These are phyloP conservation scores for Hordeum marinum DNA, from an alignment of 176 grass and related monocot genomes.

Conservation along the genomic window DNA sequence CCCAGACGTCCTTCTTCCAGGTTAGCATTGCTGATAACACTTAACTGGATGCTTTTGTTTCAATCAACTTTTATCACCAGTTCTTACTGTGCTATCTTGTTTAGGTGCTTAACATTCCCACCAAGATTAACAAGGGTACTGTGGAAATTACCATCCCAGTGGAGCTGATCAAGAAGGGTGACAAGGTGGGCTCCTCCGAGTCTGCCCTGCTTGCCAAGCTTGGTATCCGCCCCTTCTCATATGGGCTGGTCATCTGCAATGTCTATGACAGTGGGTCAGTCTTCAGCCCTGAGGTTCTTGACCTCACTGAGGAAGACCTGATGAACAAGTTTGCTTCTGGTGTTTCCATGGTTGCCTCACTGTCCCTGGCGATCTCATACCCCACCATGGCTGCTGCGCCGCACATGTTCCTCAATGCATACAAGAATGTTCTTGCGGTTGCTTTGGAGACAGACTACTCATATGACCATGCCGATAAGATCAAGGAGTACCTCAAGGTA, in stretches of 20 bases:
- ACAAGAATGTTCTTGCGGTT: slow-evolving; percentile 86
- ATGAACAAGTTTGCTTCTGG: slow-evolving; percentile 56
- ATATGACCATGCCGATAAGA: slow-evolving; percentile 66
- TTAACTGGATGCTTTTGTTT: background rate
- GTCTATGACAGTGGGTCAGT: slow-evolving; percentile 72
- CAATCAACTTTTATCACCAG: background rate
- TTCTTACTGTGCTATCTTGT: background rate
- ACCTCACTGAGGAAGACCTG: slow-evolving; percentile 72
- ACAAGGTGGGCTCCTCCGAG: slow-evolving; percentile 84
- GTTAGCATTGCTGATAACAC: background rate
- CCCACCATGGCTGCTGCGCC: slow-evolving; percentile 75
- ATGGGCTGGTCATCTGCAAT: slow-evolving; percentile 54
- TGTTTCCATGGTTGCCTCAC: slow-evolving; percentile 67
- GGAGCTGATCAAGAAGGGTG: slow-evolving; percentile 77
- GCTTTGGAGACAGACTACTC: slow-evolving; percentile 78
- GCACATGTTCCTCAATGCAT: slow-evolving; percentile 80
- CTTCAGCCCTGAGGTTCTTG: slow-evolving; percentile 83
- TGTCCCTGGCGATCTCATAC: slow-evolving; percentile 67
- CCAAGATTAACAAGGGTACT: slow-evolving; percentile 95
- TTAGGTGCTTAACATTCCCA: slow-evolving; percentile 87
- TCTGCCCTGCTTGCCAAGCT: slow-evolving; percentile 76
- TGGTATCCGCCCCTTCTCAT: slow-evolving; percentile 79
- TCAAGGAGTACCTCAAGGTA: slow-evolving; percentile 93
- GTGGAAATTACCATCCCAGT: slow-evolving; percentile 86
- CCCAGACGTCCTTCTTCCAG: slow-evolving; percentile 93